phyloP scores from a whole-genome alignment of 2,329 filamentous ascomycete species.

The Domatiomyces globalis region DNA sequence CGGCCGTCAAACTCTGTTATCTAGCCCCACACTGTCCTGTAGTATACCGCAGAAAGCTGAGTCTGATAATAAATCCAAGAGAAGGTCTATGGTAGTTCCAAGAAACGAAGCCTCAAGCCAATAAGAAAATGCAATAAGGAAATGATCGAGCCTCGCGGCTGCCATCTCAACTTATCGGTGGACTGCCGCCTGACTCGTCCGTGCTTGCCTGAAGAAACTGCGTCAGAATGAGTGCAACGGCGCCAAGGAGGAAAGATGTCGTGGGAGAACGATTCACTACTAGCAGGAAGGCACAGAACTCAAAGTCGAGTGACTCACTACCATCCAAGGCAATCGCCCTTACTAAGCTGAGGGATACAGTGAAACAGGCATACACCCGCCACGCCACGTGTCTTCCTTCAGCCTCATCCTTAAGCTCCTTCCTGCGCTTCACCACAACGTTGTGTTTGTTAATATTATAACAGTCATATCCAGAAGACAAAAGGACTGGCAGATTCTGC shows the following conservation, averaged over 20 bases:
- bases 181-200: background rate
- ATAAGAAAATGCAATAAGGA: background rate
- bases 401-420: too few relatives aligned
- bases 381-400: background rate
- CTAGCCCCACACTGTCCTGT: background rate
- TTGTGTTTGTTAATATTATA: too few relatives aligned
- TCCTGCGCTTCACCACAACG: too few relatives aligned
- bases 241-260: too few relatives aligned
- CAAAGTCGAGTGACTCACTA: background rate
- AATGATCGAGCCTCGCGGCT: background rate
- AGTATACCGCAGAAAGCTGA: too few relatives aligned
- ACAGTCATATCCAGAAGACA: too few relatives aligned
- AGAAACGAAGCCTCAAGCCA: background rate
- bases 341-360: background rate
- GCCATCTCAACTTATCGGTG: background rate
- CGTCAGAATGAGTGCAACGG: too few relatives aligned
- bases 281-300: background rate
- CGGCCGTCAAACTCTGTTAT: background rate
- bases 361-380: background rate
- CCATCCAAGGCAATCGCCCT: background rate
- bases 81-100: background rate
- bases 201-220: too few relatives aligned
- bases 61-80: too few relatives aligned
- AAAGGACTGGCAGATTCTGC: too few relatives aligned
- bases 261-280: too few relatives aligned